These are phyloP conservation scores for Zygotorulaspora danielsina DNA, from an alignment of 805 yeast genomes.

Conservation along the genomic window DNA sequence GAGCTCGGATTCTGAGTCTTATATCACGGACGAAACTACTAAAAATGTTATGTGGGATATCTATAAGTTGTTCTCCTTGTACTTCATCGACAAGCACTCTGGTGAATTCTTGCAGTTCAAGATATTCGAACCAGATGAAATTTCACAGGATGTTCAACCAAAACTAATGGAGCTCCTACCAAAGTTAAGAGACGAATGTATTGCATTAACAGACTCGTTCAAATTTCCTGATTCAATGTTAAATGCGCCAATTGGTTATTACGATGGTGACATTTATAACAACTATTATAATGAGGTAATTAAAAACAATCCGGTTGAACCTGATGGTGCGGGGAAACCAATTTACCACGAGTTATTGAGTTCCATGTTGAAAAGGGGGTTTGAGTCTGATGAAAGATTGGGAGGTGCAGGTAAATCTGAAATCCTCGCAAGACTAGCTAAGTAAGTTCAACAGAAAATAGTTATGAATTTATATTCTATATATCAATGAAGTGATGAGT, in stretches of 20 bases:
- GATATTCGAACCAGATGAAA: slow-evolving; percentile 47
- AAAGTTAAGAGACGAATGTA: slow-evolving; percentile 59
- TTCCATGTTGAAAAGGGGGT: slow-evolving; percentile 38
- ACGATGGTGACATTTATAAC: slow-evolving; percentile 78
- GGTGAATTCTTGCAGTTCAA: slow-evolving; percentile 66
- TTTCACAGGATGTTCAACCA: slow-evolving; percentile 41
- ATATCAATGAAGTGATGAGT: too few species aligned
- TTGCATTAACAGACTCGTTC: slow-evolving; percentile 80
- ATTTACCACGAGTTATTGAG: slow-evolving; percentile 35
- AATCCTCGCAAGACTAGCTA: slow-evolving; percentile 32
- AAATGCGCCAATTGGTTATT: slow-evolving; percentile 76
- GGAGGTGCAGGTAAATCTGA: slow-evolving; percentile 33
- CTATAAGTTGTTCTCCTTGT: slow-evolving; percentile 59
- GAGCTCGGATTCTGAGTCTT: slow-evolving; percentile 16
- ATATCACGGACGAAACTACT: slow-evolving; percentile 36
- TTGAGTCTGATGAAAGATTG: slow-evolving; percentile 37
- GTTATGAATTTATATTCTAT: too few species aligned
- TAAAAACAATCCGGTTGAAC: slow-evolving; percentile 49
- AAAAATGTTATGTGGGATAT: slow-evolving; percentile 48
- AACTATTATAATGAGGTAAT: slow-evolving; percentile 65
- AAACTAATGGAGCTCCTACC: slow-evolving; percentile 46
- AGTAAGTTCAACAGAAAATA: slow-evolving; percentile 8
- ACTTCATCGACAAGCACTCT: slow-evolving; percentile 64
- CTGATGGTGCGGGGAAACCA: slow-evolving; percentile 51
- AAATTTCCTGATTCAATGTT: slow-evolving; percentile 74